Conservation (phyloP, 352 stramenopile genomes). For the Globisporangium cederbergense region DNA sequence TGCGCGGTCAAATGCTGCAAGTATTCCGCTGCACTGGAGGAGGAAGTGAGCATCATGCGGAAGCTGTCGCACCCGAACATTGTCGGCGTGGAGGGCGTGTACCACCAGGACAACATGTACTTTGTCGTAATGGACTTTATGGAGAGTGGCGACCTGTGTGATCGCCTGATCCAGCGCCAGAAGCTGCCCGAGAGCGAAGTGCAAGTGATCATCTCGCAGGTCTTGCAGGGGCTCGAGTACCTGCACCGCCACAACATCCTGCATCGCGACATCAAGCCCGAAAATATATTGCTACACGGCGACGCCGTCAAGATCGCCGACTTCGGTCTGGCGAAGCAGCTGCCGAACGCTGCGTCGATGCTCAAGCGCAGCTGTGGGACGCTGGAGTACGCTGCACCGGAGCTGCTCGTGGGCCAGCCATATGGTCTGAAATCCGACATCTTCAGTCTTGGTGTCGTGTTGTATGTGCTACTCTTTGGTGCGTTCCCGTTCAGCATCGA, state of each 20-base stretch:
- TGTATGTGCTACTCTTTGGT: slow-evolving; percentile 80
- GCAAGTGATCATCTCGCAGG: slow-evolving; percentile 58
- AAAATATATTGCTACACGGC: slow-evolving; percentile 80
- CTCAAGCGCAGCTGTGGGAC: slow-evolving; percentile 70
- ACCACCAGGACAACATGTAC: slow-evolving; percentile 63
- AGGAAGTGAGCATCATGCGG: slow-evolving; percentile 68
- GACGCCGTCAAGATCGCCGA: slow-evolving; percentile 72
- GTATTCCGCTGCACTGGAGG: slow-evolving; percentile 48
- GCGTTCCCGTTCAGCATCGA: slow-evolving; percentile 78
- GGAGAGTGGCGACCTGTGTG: slow-evolving; percentile 71
- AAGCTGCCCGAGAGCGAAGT: slow-evolving; percentile 50
- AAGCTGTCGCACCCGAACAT: slow-evolving; percentile 68
- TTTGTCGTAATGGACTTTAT: slow-evolving; percentile 86
- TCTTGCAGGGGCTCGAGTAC: slow-evolving; percentile 43
- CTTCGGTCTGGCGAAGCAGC: slow-evolving; percentile 73
- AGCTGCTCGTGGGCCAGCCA: slow-evolving; percentile 57
- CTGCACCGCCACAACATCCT: slow-evolving; percentile 83
- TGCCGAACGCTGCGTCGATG: slow-evolving; percentile 40
- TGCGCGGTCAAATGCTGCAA: slow-evolving; percentile 81
- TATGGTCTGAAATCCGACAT: slow-evolving; percentile 80
- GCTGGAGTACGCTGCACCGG: slow-evolving; percentile 72
- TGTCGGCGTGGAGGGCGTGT: slow-evolving; percentile 64
- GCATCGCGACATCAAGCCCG: slow-evolving; percentile 94
- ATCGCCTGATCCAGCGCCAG: slow-evolving; percentile 65
- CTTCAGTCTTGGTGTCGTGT: slow-evolving; percentile 74